Percentiles rank a stretch among this genome's conserved stretches.
Evolutionary conservation across 805 yeast species (phyloP).

Genomic region (Kodamaea hsintzibuensis): DNA sequence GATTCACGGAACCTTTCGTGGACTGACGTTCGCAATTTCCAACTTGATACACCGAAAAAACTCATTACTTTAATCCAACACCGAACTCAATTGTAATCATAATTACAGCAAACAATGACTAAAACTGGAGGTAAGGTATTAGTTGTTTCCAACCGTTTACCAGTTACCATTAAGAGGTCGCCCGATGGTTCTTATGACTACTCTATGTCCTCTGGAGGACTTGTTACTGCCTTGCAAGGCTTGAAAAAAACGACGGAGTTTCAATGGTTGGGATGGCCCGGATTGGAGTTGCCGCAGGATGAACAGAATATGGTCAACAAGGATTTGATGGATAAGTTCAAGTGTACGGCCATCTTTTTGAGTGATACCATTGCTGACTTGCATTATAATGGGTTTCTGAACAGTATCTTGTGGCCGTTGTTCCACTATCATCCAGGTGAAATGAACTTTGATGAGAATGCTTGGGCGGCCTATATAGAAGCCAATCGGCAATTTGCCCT

Average conservation of each 20-base stretch:
- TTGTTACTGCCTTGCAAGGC: constrained; percentile 94
- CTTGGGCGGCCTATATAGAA: constrained; percentile 97
- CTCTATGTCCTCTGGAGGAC: constrained; percentile 94
- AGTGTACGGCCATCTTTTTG: constrained; percentile 86
- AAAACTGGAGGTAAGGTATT: constrained; percentile 64
- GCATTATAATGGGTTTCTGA: constrained; percentile 94
- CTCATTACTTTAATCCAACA: background rate
- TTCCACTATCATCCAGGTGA: constrained; percentile 99
- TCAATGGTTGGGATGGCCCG: constrained; percentile 99
- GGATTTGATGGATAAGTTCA: constrained; percentile 75
- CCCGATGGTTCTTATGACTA: constrained; percentile 70
- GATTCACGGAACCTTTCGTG: background rate
- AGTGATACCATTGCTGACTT: constrained; percentile 90
- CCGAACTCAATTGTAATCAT: background rate
- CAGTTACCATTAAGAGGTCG: constrained; percentile 81
- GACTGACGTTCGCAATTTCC: background rate
- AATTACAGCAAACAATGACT: background rate
- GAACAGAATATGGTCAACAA: constrained; percentile 68
- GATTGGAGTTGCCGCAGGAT: constrained; percentile 73
- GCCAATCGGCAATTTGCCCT: constrained; percentile 85
- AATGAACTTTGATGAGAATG: constrained; percentile 94
- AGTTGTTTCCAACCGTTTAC: constrained; percentile 92
- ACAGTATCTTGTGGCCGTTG: constrained; percentile 95
- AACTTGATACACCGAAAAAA: background rate
- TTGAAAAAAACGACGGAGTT: constrained; percentile 77